Evolutionary conservation across 1,284 basidiomycete species (phyloP).

Genomic region (Phenoliferia sp.): DNA sequence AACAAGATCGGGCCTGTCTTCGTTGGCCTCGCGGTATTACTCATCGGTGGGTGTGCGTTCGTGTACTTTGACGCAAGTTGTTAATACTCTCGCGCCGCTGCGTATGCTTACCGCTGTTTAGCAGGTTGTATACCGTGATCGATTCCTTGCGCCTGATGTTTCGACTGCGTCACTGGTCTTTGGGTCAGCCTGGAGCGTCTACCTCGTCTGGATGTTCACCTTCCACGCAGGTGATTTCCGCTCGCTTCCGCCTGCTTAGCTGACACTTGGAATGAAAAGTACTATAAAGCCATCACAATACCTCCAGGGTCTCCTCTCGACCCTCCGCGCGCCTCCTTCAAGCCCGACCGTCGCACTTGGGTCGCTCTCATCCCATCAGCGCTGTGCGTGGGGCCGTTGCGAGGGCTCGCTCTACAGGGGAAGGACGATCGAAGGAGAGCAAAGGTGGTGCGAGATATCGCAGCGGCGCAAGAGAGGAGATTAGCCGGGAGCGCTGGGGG

Average conservation of each 20-base stretch:
- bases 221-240: slow-evolving; percentile 25
- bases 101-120: neutral
- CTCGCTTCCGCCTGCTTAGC: too few relatives aligned
- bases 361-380: neutral
- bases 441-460: slow-evolving; percentile 9
- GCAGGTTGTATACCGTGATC: slow-evolving; percentile 24
- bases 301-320: slow-evolving; percentile 23
- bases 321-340: slow-evolving; percentile 8
- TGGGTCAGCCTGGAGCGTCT: slow-evolving; percentile 27
- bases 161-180: slow-evolving; percentile 17
- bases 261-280: slow-evolving; percentile 8
- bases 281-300: slow-evolving; percentile 33
- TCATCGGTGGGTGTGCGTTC: slow-evolving; percentile 64
- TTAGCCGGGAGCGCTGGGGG: neutral
- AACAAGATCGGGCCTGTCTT: slow-evolving; percentile 89
- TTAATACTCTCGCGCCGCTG: neutral
- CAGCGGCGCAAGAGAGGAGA: slow-evolving; percentile 6
- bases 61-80: slow-evolving; percentile 55
- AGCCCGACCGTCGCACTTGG: neutral
- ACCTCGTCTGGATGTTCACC: slow-evolving; percentile 29
- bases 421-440: neutral
- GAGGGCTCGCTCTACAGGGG: neutral
- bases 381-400: slow-evolving; percentile 1
- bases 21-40: slow-evolving; percentile 65
- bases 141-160: slow-evolving; percentile 28